These are phyloP conservation scores for Anthracocystis walkeri DNA, from an alignment of 1,284 basidiomycete species.

Conservation along the genomic window DNA sequence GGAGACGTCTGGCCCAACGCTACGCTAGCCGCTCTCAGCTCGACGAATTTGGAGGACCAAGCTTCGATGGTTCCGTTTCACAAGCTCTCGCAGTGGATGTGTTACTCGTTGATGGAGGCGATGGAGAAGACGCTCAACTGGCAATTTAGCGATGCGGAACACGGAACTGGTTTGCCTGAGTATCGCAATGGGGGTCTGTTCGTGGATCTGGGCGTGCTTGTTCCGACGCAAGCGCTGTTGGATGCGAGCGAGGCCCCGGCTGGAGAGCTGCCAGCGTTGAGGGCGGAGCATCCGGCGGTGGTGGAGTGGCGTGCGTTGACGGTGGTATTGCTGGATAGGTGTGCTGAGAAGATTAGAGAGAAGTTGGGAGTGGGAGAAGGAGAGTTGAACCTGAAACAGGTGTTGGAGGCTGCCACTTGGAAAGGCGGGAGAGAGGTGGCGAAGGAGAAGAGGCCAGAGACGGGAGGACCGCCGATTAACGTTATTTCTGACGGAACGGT, in stretches of 20 bases:
- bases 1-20: slow-evolving; percentile 86
- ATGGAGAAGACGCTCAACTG: slow-evolving; percentile 75
- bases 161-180: slow-evolving; percentile 75
- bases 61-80: slow-evolving; percentile 86
- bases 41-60: neutral
- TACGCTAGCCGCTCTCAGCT: slow-evolving; percentile 20
- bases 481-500: slow-evolving; percentile 48
- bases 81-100: slow-evolving; percentile 86
- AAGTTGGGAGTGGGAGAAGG: slow-evolving; percentile 69
- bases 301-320: slow-evolving; percentile 96
- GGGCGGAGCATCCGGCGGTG: slow-evolving; percentile 85
- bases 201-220: slow-evolving; percentile 77
- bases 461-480: slow-evolving; percentile 83
- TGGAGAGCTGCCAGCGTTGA: slow-evolving; percentile 70
- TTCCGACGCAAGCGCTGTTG: slow-evolving; percentile 32
- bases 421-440: slow-evolving; percentile 91
- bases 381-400: slow-evolving; percentile 81
- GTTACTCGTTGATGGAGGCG: slow-evolving; percentile 58
- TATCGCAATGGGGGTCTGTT: slow-evolving; percentile 76
- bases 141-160: slow-evolving; percentile 79
- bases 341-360: slow-evolving; percentile 35
- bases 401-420: slow-evolving; percentile 94
- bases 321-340: slow-evolving; percentile 78
- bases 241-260: slow-evolving; percentile 73
- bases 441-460: slow-evolving; percentile 78